Conservation (phyloP, 2,329 filamentous ascomycete genomes). For the Talaromyces sp. region DNA sequence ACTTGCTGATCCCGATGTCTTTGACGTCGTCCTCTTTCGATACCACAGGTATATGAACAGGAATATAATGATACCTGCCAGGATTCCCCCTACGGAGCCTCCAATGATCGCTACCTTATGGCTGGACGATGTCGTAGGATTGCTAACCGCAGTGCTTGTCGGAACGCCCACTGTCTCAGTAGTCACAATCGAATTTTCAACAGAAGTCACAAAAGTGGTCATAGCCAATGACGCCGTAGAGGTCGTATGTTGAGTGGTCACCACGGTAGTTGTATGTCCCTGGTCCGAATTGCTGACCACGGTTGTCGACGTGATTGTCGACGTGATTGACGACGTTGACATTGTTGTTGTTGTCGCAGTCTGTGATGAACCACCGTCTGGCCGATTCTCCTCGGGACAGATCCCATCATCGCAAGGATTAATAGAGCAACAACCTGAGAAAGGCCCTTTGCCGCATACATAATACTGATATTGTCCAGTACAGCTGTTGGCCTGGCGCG, state of each 20-base stretch:
- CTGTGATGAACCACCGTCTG: neutral
- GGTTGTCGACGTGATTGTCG: neutral
- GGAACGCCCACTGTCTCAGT: neutral
- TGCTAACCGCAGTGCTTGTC: neutral
- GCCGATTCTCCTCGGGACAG: conserved; percentile 24
- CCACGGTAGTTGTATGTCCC: neutral
- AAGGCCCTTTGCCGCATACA: conserved; percentile 15
- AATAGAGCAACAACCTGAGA: conserved; percentile 29
- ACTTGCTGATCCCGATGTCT: neutral
- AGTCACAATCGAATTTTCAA: neutral
- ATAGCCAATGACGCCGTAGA: neutral
- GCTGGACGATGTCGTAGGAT: neutral
- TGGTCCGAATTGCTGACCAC: neutral
- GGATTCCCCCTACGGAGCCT: conserved; percentile 19
- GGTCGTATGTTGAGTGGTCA: neutral
- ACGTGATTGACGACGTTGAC: neutral
- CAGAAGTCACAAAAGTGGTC: neutral
- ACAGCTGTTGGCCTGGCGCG: neutral
- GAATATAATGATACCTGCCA: conserved; percentile 13
- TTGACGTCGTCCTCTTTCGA: conserved; percentile 17
- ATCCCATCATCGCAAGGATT: conserved; percentile 28
- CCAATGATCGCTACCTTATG: conserved; percentile 21
- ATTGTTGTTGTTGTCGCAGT: neutral
- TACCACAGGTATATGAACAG: conserved; percentile 18
- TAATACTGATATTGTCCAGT: conserved; percentile 4